Base-by-base conservation (phyloP, 257 asterid species). In the Solanum habrochaites region DNA sequence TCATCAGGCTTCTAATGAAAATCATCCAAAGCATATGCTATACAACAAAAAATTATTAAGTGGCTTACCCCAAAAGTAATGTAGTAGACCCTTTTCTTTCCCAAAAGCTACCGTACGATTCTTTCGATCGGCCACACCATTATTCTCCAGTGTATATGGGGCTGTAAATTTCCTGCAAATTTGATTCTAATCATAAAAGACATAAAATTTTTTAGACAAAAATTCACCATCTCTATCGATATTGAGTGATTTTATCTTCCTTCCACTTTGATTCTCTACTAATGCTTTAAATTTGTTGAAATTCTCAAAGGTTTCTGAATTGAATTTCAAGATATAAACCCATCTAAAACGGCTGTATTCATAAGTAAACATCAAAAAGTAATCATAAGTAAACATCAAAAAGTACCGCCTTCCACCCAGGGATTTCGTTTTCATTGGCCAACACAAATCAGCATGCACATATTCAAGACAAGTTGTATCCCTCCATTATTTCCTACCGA, bases 251-350 rank as follows among this genome's bases (percentile, higher is more conserved):
- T 35, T 32, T 35, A 35, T 35, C 11, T 40, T 21, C 87, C 12
- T 88, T 71, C 13, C 86, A 6, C 16, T 88, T 82, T 84, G 87
- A 3, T 86, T 89, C 69, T 89, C 86, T 2, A 37, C 8, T 5
- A 37, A 37, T 37, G 75, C 88, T 7, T 40, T 40, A 45, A 11
- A 89, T 11, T 39, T 35, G 8, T 7, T 40, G 43, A 40, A 40
- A 4, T 25, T 60, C 3, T 56, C 83, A 82, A 40, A 40, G 43
- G 43, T 40, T 40, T 40, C 11, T 40, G 2, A 40, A 8, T 40
- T 40, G 11, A 40, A 40, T 7, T 7, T 18, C 6, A 83, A 5
- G 45, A 87, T 56, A 72, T 71, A 87, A 40, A 40, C 43, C 43
- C 43, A 40, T 1, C 43, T 40, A 40, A 40, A 40, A 0, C 43